These are phyloP conservation scores for Aquilaria sinensis DNA, from an alignment of 345 rosid genomes.

Conservation along the genomic window DNA sequence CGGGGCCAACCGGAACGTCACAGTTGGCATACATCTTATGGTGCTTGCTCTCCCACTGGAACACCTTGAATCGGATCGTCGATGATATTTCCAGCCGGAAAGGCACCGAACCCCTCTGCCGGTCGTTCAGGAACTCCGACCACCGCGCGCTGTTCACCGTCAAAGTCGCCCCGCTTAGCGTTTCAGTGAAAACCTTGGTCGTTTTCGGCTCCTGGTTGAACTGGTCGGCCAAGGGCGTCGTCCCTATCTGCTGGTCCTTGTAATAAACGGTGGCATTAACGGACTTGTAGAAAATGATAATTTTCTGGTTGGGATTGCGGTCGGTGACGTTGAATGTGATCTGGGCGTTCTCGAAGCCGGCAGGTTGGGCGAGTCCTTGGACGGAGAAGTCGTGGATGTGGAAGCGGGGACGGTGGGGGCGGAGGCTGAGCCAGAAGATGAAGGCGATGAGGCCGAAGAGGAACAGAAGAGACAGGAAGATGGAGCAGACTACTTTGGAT, in stretches of 20 bases:
- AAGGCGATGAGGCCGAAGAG: conserved; percentile 40
- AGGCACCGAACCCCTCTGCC: conserved; percentile 42
- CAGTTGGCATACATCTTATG: conserved; percentile 70
- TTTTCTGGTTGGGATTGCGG: conserved; percentile 66
- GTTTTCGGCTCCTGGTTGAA: conserved; percentile 71
- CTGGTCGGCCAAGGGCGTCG: conserved; percentile 27
- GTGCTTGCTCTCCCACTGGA: conserved; percentile 50
- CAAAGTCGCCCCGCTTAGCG: conserved; percentile 53
- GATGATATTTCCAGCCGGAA: conserved; percentile 62
- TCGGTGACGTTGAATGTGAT: conserved; percentile 55
- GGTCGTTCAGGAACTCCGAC: conserved; percentile 54
- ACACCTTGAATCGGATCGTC: conserved; percentile 56
- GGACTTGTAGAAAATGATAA: conserved; percentile 50
- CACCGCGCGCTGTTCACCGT: conserved; percentile 47
- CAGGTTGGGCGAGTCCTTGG: conserved; percentile 37
- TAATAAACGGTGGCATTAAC: conserved; percentile 55
- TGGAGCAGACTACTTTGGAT: conserved; percentile 50
- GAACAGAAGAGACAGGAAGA: conserved; percentile 47
- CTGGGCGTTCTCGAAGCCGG: conserved; percentile 47
- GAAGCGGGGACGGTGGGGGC: conserved; percentile 84
- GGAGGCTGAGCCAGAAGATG: conserved; percentile 74
- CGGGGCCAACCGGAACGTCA: conserved; percentile 44
- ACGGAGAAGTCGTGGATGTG: conserved; percentile 38
- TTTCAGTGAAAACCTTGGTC: conserved; percentile 39
- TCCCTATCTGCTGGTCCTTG: conserved; percentile 51